Evolutionary conservation across 371 early-diverging fungal genomes (phyloP), one percentile per base, ranked within the genome.

Genomic region (Mortierella sp.): DNA sequence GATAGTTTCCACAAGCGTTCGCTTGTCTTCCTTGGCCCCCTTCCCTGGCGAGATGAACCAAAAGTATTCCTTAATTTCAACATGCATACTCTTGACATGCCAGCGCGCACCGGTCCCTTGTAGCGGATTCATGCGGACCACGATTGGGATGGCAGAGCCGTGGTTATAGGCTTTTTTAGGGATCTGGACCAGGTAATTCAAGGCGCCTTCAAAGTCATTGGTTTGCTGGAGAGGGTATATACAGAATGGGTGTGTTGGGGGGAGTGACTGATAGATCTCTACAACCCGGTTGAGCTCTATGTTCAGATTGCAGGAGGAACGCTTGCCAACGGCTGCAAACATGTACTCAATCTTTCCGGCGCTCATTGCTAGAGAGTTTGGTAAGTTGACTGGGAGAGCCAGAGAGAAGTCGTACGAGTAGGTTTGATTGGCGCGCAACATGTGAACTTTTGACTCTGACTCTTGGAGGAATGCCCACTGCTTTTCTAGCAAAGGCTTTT

Each of bases 11-110:
- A 80, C 69, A 8, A 80, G 58, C 15, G 81, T 68, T 19, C 75
- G 67, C 58, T 75, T 80, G 16, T 80, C 81, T 1, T 70, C 70
- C 24, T 59, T 68, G 38, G 58, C 58, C 0, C 66, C 75, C 48
- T 75, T 72, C 4, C 69, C 75, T 1, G 81, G 81, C 0, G 72
- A 67, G 47, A 80, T 74, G 67, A 80, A 80, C 75, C 81, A 80
- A 58, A 80, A 66, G 61, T 80, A 80, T 43, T 80, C 81, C 62
- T 80, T 80, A 69, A 80, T 57, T 40, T 72, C 74, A 22, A 80
- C 69, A 45, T 63, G 40, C 72, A 80, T 65, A 16, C 69, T 64
- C 48, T 69, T 74, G 45, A 80, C 75, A 15, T 65, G 65, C 81
- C 81, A 80, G 5, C 72, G 70, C 13, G 72, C 72, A 0, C 60